Conservation (phyloP, 2,329 filamentous ascomycete genomes). For the Emericellopsis atlantica region DNA sequence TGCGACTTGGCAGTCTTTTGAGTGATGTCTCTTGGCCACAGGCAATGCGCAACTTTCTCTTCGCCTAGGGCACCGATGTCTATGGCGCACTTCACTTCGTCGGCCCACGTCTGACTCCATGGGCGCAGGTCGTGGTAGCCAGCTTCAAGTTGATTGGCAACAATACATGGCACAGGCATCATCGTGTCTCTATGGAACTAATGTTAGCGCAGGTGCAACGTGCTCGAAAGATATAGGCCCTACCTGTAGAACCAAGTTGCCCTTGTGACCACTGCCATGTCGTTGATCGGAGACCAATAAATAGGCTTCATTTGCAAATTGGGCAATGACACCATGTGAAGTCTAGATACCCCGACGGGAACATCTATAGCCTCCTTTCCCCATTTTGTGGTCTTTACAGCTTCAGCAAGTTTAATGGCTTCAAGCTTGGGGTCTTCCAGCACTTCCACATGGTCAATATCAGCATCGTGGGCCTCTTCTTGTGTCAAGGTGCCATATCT, state of each 20-base stretch:
- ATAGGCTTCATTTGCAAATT: constrained; percentile 85
- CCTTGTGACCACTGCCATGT: constrained; percentile 68
- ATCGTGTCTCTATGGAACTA: constrained; percentile 55
- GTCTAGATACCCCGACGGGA: constrained; percentile 75
- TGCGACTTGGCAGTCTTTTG: constrained; percentile 2
- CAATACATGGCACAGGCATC: constrained; percentile 70
- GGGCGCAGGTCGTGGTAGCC: constrained; percentile 78
- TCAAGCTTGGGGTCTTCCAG: constrained; percentile 4
- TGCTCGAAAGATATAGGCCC: no score
- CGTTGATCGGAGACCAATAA: constrained; percentile 92
- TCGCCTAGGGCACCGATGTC: constrained; percentile 84
- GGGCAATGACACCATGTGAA: constrained; percentile 81
- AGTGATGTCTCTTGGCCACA: constrained; percentile 56
- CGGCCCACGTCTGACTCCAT: constrained; percentile 85
- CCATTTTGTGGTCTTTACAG: constrained; percentile 3
- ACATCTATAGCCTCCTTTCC: constrained; percentile 39
- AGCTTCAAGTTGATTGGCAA: constrained; percentile 87
- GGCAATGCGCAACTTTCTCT: constrained; percentile 72
- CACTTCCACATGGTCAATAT: constrained; percentile 1
- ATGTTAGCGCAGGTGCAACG: constrained; percentile 6
- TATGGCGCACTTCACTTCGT: constrained; percentile 80
- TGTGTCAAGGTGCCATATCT: neutral
- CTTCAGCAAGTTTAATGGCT: constrained; percentile 3
- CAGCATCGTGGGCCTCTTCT: neutral
- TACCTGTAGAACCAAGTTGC: constrained; percentile 93